A percentile compares a stretch with the other conserved stretches of the same genome.
phyloP scores from a whole-genome alignment of 495 filamentous ascomycete genomes.

The Parmelia sp. region DNA sequence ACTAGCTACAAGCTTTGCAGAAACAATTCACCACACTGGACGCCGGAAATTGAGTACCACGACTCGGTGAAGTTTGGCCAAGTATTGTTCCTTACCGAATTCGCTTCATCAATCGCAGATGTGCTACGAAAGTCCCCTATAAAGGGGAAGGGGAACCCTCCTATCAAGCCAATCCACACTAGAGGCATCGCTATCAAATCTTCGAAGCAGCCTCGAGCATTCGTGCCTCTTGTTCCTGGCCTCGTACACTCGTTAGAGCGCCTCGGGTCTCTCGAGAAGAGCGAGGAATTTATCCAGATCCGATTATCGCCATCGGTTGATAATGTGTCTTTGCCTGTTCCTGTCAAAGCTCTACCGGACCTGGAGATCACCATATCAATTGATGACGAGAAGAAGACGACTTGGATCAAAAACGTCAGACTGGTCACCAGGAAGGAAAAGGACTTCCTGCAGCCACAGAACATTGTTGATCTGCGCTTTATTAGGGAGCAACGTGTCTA shows the following conservation, averaged over 20 bases:
- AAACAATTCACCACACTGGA: background rate
- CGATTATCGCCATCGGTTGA: slow-evolving; percentile 7
- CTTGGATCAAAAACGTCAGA: slow-evolving; percentile 8
- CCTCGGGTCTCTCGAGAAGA: background rate
- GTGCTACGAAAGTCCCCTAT: background rate
- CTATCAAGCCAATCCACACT: background rate
- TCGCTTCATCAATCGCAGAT: background rate
- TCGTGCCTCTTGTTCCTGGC: slow-evolving; percentile 8
- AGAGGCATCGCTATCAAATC: background rate
- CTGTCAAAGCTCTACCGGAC: slow-evolving; percentile 16
- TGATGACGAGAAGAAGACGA: background rate
- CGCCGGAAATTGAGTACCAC: background rate
- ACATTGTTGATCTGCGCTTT: slow-evolving; percentile 20
- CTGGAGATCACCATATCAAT: slow-evolving; percentile 21
- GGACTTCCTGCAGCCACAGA: slow-evolving; percentile 23
- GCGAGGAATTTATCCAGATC: slow-evolving; percentile 7
- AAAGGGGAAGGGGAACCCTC: background rate
- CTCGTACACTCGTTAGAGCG: slow-evolving; percentile 1
- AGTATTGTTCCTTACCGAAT: background rate
- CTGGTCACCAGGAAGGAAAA: slow-evolving; percentile 16
- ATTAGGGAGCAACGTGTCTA: slow-evolving; percentile 7
- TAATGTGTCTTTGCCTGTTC: slow-evolving; percentile 1
- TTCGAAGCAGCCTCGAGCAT: background rate
- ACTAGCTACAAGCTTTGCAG: background rate
- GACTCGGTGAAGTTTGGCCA: slow-evolving; percentile 12